Conservation (phyloP, 768 basidiomycete species). For the Leccinum subgranulosum region DNA sequence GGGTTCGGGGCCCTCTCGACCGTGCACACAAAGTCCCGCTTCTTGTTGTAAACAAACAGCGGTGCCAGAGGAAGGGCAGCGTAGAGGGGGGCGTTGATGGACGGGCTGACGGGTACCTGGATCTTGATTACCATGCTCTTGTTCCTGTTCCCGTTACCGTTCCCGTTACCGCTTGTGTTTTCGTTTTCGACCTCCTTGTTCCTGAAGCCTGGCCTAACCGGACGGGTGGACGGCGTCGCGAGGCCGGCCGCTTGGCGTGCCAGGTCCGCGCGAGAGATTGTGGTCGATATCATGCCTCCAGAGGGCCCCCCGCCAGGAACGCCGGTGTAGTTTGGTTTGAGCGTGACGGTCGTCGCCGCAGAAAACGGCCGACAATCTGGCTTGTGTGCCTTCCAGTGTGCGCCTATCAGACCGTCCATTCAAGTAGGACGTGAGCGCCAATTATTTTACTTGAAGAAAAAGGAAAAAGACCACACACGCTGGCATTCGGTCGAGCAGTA, state of each 20-base stretch:
- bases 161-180: not conserved
- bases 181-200: conserved; percentile 7
- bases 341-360: conserved; percentile 40
- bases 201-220: conserved; percentile 19
- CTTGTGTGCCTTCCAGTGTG: conserved; percentile 50
- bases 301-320: not conserved
- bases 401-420: conserved; percentile 28
- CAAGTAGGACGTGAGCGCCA: not conserved
- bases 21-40: conserved; percentile 49
- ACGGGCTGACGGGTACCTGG: conserved; percentile 39
- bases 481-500: conserved; percentile 59
- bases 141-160: conserved; percentile 14
- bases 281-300: not conserved
- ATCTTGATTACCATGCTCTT: conserved; percentile 54
- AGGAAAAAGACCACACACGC: conserved; percentile 32
- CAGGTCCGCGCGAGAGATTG: conserved; percentile 29
- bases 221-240: conserved; percentile 18
- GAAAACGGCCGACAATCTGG: conserved; percentile 44
- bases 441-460: not conserved
- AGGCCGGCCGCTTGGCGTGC: conserved; percentile 30
- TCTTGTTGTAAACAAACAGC: conserved; percentile 50
- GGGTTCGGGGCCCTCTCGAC: conserved; percentile 33
- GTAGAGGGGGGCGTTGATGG: not conserved
- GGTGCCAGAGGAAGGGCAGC: conserved; percentile 14
- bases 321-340: conserved; percentile 42